Evolutionary conservation across 176 grass and related monocot genomes (phyloP), one percentile per base, ranked within the genome.

Genomic region (Eragrostis nindensis): DNA sequence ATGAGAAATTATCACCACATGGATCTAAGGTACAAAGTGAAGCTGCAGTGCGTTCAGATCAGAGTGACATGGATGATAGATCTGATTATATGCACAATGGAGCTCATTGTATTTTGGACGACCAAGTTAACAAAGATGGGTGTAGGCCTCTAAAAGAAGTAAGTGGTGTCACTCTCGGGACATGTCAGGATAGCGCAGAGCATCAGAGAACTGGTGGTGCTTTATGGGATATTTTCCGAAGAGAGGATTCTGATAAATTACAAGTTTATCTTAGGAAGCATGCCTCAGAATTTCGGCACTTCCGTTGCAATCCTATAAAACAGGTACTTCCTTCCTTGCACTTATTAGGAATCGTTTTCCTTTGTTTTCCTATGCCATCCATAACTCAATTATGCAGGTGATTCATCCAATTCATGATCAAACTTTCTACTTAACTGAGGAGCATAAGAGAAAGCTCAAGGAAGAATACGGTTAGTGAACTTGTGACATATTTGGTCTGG

Each of bases 181-280:
- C 12, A 64, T 72, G 3, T 70, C 40, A 45, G 38, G 87, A 53
- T 57, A 70, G 64, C 30, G 68, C 55, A 56, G 39, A 78, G 45
- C 49, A 74, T 29, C 25, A 73, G 56, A 67, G 57, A 52, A 68
- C 60, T 25, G 90, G 85, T 71, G 94, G 81, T 69, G 94, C 91
- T 53, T 86, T 97, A 32, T 97, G 91, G 91, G 90, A 97, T 60
- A 97, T 97, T 83, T 97, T 97, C 60, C 83, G 91, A 64, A 91
- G 94, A 76, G 86, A 91, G 81, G 94, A 97, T 85, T 82, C 82
- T 73, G 60, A 65, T 5, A 97, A 89, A 62, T 40, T 97, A 68
- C 84, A 84, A 56, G 86, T 89, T 32, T 97, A 85, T 87, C 86
- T 97, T 32, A 79, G 25, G 62, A 89, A 85, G 15, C 94, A 97